Evolutionary conservation across 2,329 filamentous ascomycete genomes (phyloP).

Genomic region (Bisporella sp.): DNA sequence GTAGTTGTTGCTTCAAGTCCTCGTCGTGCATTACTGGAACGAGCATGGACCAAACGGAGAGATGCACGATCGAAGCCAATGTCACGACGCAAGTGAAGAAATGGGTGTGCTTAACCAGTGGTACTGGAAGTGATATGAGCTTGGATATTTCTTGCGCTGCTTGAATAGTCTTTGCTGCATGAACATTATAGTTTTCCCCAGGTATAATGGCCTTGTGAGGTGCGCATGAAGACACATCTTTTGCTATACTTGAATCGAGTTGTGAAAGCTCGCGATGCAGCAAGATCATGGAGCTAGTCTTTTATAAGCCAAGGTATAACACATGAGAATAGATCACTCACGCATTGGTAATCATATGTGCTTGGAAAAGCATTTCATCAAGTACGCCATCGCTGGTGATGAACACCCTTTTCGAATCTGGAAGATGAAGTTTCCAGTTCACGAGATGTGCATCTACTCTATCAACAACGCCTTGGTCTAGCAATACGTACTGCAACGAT

Average conservation of each 20-base stretch:
- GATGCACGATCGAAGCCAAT: constrained; percentile 71
- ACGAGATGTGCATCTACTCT: constrained; percentile 49
- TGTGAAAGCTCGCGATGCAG: constrained; percentile 76
- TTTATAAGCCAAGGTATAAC: constrained; percentile 1
- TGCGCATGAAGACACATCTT: constrained; percentile 57
- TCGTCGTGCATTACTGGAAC: constrained; percentile 42
- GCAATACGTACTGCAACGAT: constrained; percentile 41
- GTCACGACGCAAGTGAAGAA: constrained; percentile 80
- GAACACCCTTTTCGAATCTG: constrained; percentile 61
- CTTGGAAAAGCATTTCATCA: constrained; percentile 90
- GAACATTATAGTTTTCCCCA: constrained; percentile 29
- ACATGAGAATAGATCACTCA: constrained; percentile 10
- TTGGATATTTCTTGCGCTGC: constrained; percentile 72
- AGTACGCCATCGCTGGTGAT: constrained; percentile 63
- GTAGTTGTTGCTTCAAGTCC: constrained; percentile 66
- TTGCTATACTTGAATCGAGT: constrained; percentile 54
- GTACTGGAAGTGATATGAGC: constrained; percentile 66
- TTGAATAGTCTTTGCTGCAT: constrained; percentile 74
- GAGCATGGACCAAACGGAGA: constrained; percentile 63
- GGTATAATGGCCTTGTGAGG: constrained; percentile 34
- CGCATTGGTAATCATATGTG: constrained; percentile 66
- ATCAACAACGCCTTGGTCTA: constrained; percentile 46
- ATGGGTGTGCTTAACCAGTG: constrained; percentile 67
- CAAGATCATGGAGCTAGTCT: constrained; percentile 54
- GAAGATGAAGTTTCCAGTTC: constrained; percentile 77